Conservation (phyloP, 2,329 filamentous ascomycete species). For the Monosporascus sp. region DNA sequence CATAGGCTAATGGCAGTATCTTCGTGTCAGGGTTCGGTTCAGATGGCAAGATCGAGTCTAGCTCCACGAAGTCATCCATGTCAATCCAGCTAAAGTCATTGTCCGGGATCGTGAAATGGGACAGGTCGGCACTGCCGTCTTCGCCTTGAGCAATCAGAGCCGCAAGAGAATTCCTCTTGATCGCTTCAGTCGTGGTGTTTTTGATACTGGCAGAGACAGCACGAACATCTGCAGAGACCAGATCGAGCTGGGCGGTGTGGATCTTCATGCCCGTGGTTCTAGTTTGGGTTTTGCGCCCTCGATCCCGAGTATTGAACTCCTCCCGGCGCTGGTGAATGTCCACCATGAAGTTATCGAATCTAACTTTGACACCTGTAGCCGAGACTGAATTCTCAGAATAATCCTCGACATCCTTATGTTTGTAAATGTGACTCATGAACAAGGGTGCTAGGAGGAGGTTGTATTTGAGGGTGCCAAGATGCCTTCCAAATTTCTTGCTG, state of each 20-base stretch:
- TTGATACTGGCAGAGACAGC: conserved; percentile 88
- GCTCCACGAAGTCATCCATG: conserved; percentile 98
- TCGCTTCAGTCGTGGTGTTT: conserved; percentile 70
- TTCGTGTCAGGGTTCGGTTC: conserved; percentile 89
- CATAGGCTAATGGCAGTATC: conserved; percentile 85
- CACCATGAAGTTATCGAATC: conserved; percentile 94
- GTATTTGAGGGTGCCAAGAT: conserved; percentile 98
- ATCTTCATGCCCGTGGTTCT: conserved; percentile 93
- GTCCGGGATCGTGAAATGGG: conserved; percentile 90
- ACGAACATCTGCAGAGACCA: conserved; percentile 85
- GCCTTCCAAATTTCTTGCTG: conserved; percentile 96
- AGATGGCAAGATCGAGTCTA: conserved; percentile 91
- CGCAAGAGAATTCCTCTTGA: conserved; percentile 55
- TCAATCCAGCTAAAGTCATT: conserved; percentile 96
- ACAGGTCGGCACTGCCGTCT: conserved; percentile 62
- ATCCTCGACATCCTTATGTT: conserved; percentile 93
- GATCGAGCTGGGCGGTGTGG: conserved; percentile 87
- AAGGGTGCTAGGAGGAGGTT: conserved; percentile 86
- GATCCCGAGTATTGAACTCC: conserved; percentile 78
- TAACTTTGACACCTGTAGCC: conserved; percentile 92
- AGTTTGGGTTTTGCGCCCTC: conserved; percentile 68
- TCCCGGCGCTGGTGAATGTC: conserved; percentile 93
- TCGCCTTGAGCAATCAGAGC: conserved; percentile 49
- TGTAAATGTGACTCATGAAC: conserved; percentile 96
- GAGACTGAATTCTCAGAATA: conserved; percentile 71